These are phyloP conservation scores for Penicillium desertorum DNA, from an alignment of 495 filamentous ascomycete species.

Conservation along the genomic window DNA sequence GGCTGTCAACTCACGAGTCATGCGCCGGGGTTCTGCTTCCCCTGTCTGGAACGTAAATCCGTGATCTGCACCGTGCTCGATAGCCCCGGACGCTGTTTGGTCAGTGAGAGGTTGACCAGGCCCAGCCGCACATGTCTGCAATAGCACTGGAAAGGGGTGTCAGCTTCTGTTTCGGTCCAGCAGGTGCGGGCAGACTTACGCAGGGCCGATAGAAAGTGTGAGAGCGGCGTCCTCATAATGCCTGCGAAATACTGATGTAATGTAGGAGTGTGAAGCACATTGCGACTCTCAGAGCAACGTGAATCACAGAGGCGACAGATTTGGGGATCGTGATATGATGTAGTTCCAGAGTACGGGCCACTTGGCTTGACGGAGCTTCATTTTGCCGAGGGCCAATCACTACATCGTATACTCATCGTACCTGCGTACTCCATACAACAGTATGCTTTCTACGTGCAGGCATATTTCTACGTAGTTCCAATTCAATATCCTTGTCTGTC, in stretches of 20 bases:
- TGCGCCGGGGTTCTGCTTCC: constrained; percentile 22
- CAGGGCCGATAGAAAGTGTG: constrained; percentile 42
- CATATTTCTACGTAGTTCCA: background rate
- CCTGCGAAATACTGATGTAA: constrained; percentile 22
- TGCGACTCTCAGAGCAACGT: constrained; percentile 29
- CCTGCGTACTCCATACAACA: background rate
- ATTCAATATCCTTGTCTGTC: background rate
- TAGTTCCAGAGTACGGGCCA: constrained; percentile 37
- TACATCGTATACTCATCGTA: constrained; percentile 1
- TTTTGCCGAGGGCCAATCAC: constrained; percentile 39
- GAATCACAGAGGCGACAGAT: constrained; percentile 9
- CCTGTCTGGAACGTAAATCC: constrained; percentile 21
- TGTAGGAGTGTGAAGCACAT: constrained; percentile 39
- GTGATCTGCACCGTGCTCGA: constrained; percentile 20
- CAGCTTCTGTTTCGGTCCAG: constrained; percentile 21
- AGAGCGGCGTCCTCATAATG: constrained; percentile 45
- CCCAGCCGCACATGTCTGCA: constrained; percentile 36
- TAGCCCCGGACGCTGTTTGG: constrained; percentile 22
- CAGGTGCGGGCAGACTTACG: constrained; percentile 31
- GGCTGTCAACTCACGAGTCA: constrained; percentile 34
- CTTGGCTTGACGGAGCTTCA: constrained; percentile 48
- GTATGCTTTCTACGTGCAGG: background rate
- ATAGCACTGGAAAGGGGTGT: constrained; percentile 36
- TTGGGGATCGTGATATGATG: constrained; percentile 19
- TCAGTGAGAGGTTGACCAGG: constrained; percentile 24